These are phyloP conservation scores for Isatis tinctoria DNA, from an alignment of 345 rosid genomes.

Conservation along the genomic window DNA sequence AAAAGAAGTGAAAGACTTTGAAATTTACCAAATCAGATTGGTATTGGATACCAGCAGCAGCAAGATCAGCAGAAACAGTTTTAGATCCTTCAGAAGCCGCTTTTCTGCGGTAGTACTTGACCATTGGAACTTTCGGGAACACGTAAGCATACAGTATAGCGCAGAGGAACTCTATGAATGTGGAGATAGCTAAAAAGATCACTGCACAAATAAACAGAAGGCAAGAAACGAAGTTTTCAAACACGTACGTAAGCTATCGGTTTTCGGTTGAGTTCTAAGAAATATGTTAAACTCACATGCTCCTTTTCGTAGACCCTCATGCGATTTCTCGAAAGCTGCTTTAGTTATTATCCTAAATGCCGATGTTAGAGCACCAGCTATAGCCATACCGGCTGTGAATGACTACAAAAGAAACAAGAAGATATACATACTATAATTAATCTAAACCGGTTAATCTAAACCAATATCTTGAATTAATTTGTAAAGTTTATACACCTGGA, in stretches of 20 bases:
- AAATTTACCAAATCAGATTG: neutral
- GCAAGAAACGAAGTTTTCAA: neutral
- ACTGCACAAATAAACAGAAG: constrained; percentile 30
- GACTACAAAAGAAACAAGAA: constrained; percentile 42
- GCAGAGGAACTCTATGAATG: constrained; percentile 60
- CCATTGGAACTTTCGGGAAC: constrained; percentile 68
- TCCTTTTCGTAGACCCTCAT: constrained; percentile 74
- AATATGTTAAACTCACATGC: constrained; percentile 41
- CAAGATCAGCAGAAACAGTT: constrained; percentile 79
- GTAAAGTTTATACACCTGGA: constrained; percentile 45
- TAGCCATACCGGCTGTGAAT: constrained; percentile 72
- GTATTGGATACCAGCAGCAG: constrained; percentile 68
- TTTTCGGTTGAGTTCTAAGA: neutral
- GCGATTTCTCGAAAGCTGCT: constrained; percentile 59
- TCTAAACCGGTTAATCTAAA: neutral
- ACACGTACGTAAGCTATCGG: neutral
- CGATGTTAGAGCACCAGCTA: constrained; percentile 78
- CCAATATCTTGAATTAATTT: neutral
- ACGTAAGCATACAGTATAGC: constrained; percentile 49
- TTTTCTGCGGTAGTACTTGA: constrained; percentile 67
- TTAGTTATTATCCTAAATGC: constrained; percentile 63
- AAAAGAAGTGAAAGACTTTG: too few species aligned
- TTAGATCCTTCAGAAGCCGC: constrained; percentile 83
- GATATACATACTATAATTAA: neutral
- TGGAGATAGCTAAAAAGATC: constrained; percentile 60